Evolutionary conservation across 2,329 filamentous ascomycete genomes (phyloP).

Genomic region (Cadophora luteo-olivacea): DNA sequence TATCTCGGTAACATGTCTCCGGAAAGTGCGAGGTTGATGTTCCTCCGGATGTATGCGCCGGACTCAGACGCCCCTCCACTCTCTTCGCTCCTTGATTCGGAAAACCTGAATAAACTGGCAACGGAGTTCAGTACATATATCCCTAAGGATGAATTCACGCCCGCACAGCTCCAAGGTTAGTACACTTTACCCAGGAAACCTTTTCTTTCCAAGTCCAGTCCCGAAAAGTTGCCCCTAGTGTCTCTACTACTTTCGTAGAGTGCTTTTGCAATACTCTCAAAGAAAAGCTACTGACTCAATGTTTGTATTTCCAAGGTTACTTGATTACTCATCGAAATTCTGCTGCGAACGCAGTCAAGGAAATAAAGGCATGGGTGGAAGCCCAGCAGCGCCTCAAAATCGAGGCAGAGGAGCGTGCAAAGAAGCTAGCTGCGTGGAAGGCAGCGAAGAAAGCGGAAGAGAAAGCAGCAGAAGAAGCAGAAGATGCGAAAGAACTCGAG

Average conservation of each 20-base stretch:
- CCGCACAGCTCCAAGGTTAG: slow-evolving; percentile 57
- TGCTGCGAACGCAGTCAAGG: slow-evolving; percentile 79
- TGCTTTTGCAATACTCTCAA: too few relatives aligned
- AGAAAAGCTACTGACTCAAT: too few relatives aligned
- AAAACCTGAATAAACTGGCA: slow-evolving; percentile 54
- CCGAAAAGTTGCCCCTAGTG: too few relatives aligned
- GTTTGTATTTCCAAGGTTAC: slow-evolving; percentile 58
- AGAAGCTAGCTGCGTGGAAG: slow-evolving; percentile 23
- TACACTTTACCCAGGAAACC: too few relatives aligned
- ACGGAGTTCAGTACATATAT: slow-evolving; percentile 60
- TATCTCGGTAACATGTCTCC: slow-evolving; percentile 77
- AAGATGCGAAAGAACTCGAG: background rate
- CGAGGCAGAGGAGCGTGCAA: slow-evolving; percentile 53
- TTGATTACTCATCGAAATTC: slow-evolving; percentile 50
- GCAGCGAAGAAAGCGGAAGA: slow-evolving; percentile 31
- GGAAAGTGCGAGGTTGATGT: slow-evolving; percentile 54
- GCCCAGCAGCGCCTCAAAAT: slow-evolving; percentile 74
- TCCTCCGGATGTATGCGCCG: slow-evolving; percentile 53
- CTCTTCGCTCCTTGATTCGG: slow-evolving; percentile 30
- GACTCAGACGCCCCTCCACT: slow-evolving; percentile 32
- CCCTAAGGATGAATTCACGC: slow-evolving; percentile 53
- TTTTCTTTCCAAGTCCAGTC: too few relatives aligned
- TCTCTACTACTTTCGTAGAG: too few relatives aligned
- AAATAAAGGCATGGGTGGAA: slow-evolving; percentile 93
- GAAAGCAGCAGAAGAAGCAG: slow-evolving; percentile 11